Base-by-base conservation (phyloP, 768 basidiomycete species). In the Rickenella mellea region DNA sequence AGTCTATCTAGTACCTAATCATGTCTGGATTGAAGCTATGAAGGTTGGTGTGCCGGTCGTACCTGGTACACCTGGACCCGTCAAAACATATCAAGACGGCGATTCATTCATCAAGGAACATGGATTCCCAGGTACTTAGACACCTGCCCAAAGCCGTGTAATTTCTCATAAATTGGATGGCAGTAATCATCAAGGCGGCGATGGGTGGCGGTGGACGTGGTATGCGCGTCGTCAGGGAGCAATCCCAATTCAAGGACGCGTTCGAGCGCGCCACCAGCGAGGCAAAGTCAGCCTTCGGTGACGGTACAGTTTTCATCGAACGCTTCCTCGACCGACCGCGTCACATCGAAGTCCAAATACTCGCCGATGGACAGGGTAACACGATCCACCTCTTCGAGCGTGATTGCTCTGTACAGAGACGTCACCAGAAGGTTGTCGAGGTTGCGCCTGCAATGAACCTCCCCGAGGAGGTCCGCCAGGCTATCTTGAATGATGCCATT, bases 371-470 rank as follows among this genome's bases (percentile, higher is more conserved):
- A 2, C 64, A 78, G 41, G 96, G 96, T 28, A 98, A 98, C 70
- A 86, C 87, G 27, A 89, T 99, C 48, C 96, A 98, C 61, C 78
- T 99, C 24, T 99, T 98, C 53, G 96, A 99, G 63, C 91, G 96
- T 59, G 96, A 99, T 60, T 99, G 96, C 60, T 98, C 96, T 24
- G 96, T 99, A 9, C 96, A 99, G 62, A 71, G 96, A 47, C 74
- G 96, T 46, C 96, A 99, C 66, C 96, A 99, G 61, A 99, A 97
- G 64, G 94, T 99, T 46, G 96, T 98, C 48, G 96, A 98, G 63
- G 93, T 96, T 38, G 96, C 96, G 0, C 96, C 96, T 21, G 94
- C 96, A 20, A 91, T 85, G 20, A 88, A 94, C 58, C 75, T 98
- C 31, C 81, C 86, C 25, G 93, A 98, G 44, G 85, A 92, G 54